Evolutionary conservation across 768 basidiomycete species (phyloP), one percentile per base, ranked within the genome.

Genomic region (Podaxis sp.): DNA sequence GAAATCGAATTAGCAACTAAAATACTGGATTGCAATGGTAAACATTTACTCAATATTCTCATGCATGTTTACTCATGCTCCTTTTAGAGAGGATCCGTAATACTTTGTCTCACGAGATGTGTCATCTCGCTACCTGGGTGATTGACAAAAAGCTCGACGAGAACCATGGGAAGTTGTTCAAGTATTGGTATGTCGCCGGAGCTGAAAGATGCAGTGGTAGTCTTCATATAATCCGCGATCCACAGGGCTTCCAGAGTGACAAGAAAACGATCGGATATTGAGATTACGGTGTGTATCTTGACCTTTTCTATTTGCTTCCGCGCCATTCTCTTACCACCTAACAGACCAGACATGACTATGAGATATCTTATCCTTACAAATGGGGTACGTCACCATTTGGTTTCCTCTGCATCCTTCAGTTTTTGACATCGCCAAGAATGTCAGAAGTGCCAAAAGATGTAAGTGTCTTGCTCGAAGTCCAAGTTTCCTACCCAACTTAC

Each of bases 81-180:
- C 30, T 46, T 33, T 2, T 62, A 95, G 93, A 91, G 58, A 85
- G 92, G 41, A 89, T 95, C 54, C 80, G 88, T 38, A 88, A 89
- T 68, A 95, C 93, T 0, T 75, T 96, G 12, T 87, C 91, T 33
- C 94, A 96, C 67, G 94, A 96, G 72, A 94, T 95, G 93, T 95
- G 93, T 68, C 94, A 95, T 76, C 74, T 96, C 37, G 94, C 94
- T 2, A 85, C 85, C 60, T 96, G 93, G 93, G 77, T 91, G 24
- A 91, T 96, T 60, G 85, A 89, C 70, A 76, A 82, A 17, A 80
- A 86, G 10, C 82, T 87, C 3, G 85, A 85, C 62, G 91, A 92
- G 71, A 83, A 82, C 6, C 93, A 95, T 66, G 93, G 93, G 6
- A 78, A 74, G 48, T 74, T 85, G 13, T 95, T 88, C 76, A 90